Conservation (phyloP, 2,329 filamentous ascomycete species). For the Fusarium nelsonii region DNA sequence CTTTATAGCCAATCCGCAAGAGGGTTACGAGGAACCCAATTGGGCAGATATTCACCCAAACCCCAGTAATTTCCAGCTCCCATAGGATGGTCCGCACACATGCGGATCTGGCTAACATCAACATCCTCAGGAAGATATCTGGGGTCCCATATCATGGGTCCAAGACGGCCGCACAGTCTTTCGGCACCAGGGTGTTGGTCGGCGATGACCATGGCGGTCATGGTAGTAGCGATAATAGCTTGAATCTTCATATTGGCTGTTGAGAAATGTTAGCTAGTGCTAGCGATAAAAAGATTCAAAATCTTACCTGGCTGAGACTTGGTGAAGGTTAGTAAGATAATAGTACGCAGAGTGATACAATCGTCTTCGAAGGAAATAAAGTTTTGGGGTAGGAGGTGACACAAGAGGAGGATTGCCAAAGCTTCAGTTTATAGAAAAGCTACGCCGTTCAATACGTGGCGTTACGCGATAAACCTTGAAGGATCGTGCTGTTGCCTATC, state of each 20-base stretch:
- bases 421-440: background rate
- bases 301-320: background rate
- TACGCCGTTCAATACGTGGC: background rate
- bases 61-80: constrained; percentile 36
- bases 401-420: background rate
- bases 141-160: constrained; percentile 34
- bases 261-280: background rate
- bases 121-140: constrained; percentile 15
- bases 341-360: background rate
- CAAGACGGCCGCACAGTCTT: constrained; percentile 30
- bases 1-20: constrained; percentile 8
- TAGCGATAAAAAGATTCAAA: accelerated
- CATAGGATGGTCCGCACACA: constrained; percentile 29
- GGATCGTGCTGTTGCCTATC: background rate
- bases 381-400: background rate
- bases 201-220: constrained; percentile 7
- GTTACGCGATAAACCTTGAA: background rate
- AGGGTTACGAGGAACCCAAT: constrained; percentile 31
- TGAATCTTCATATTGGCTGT: constrained; percentile 18
- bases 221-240: background rate
- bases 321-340: no score
- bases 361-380: background rate
- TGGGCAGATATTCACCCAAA: constrained; percentile 23
- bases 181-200: constrained; percentile 16
- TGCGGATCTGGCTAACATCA: constrained; percentile 9